Evolutionary conservation across 2,329 filamentous ascomycete genomes (phyloP).

Genomic region (Penicillium italicum): DNA sequence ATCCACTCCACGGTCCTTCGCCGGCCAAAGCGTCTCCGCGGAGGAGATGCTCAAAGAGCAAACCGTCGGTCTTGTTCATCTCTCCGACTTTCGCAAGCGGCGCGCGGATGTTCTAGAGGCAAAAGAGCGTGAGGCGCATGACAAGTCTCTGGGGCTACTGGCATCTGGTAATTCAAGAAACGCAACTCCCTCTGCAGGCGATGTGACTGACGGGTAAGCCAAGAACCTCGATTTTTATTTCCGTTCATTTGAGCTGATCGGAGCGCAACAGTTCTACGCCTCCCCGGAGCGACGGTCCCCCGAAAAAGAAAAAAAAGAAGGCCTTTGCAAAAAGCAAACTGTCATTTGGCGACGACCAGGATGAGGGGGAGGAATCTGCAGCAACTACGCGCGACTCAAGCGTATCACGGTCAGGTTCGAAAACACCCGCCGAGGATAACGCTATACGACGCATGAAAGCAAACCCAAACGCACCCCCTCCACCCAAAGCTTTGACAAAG

Average conservation of each 20-base stretch:
- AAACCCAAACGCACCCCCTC: slow-evolving; percentile 45
- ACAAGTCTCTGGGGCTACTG: slow-evolving; percentile 51
- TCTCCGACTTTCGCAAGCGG: slow-evolving; percentile 93
- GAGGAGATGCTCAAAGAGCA: slow-evolving; percentile 79
- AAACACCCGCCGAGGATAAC: slow-evolving; percentile 34
- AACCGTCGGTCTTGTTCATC: slow-evolving; percentile 84
- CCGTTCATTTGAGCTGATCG: slow-evolving; percentile 46
- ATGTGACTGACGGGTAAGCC: slow-evolving; percentile 58
- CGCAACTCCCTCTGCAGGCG: slow-evolving; percentile 47
- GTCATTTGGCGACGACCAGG: slow-evolving; percentile 63
- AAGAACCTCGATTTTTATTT: slow-evolving; percentile 10
- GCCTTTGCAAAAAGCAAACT: slow-evolving; percentile 57
- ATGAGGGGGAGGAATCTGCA: slow-evolving; percentile 45
- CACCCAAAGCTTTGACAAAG: slow-evolving; percentile 75
- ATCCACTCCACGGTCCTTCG: slow-evolving; percentile 58
- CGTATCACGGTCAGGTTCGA: slow-evolving; percentile 39
- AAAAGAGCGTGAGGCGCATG: slow-evolving; percentile 76
- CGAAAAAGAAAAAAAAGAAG: slow-evolving; percentile 59
- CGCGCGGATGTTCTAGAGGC: slow-evolving; percentile 91
- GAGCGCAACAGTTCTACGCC: slow-evolving; percentile 56
- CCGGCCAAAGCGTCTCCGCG: slow-evolving; percentile 69
- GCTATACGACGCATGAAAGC: slow-evolving; percentile 39
- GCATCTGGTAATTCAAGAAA: slow-evolving; percentile 47
- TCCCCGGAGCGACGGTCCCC: slow-evolving; percentile 44
- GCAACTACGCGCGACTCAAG: slow-evolving; percentile 39